phyloP scores from a whole-genome alignment of 768 basidiomycete species.

The Hericium coralloides region DNA sequence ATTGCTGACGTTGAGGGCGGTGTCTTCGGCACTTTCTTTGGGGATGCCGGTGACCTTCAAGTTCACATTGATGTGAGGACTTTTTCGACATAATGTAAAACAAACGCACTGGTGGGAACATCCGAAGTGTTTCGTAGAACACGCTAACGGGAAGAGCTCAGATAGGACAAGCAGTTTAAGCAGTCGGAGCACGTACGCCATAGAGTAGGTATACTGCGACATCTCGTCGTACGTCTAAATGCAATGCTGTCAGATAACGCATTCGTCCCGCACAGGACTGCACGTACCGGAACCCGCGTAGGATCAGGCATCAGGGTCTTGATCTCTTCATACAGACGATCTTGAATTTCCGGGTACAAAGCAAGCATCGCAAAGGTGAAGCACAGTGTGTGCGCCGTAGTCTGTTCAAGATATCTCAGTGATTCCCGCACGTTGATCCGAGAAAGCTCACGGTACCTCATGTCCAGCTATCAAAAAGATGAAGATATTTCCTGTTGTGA shows the following conservation, averaged over 20 bases:
- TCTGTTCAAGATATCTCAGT: conserved; percentile 15
- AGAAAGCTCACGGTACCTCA: conserved; percentile 12
- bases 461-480: conserved; percentile 27
- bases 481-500: conserved; percentile 18
- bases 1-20: conserved; percentile 24
- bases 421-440: neutral
- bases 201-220: conserved; percentile 9
- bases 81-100: neutral
- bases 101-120: conserved; percentile 19
- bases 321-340: conserved; percentile 28
- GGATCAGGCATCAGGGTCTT: conserved; percentile 21
- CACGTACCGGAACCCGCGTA: conserved; percentile 11
- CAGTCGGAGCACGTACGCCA: conserved; percentile 9
- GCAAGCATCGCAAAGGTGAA: conserved; percentile 34
- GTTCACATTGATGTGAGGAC: neutral
- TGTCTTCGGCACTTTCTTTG: conserved; percentile 39
- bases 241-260: neutral
- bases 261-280: neutral
- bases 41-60: conserved; percentile 33
- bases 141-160: conserved; percentile 24
- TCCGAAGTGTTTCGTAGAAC: conserved; percentile 39
- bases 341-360: conserved; percentile 33
- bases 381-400: conserved; percentile 28
- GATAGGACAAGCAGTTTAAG: too few relatives aligned
- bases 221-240: conserved; percentile 17